Base-by-base conservation (phyloP, 805 yeast species). In the Metschnikowia bowlesiae region DNA sequence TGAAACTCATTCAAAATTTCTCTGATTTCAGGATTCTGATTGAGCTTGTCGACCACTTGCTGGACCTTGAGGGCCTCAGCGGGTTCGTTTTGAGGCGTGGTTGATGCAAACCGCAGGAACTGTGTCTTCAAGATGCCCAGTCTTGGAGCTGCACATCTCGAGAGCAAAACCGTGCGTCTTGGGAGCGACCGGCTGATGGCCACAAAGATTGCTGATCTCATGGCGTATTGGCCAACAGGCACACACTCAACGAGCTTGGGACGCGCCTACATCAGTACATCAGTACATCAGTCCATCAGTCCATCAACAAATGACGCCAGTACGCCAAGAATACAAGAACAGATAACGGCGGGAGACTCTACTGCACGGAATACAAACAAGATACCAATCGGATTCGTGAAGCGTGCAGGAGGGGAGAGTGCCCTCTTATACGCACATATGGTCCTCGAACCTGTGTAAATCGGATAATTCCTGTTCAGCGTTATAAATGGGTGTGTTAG, bases 1-100 rank as follows among this genome's bases (percentile, higher is more conserved):
- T 69, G 73, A 47, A 73, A 69, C 30, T 69, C 64, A 9, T 60
- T 55, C 42, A 71, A 59, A 13, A 66, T 49, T 28, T 59, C 49
- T 35, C 59, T 50, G 40, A 73, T 62, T 51, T 70, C 70, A 2
- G 76, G 76, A 57, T 56, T 52, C 32, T 50, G 50, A 38, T 56
- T 49, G 50, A 61, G 55, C 42, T 57, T 54, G 39, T 52, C 42
- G 30, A 56, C 47, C 39, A 59, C 55, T 51, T 47, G 54, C 51
- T 60, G 57, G n/a, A 63, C 54, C 40, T 56, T 36, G 8, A 28
- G 34, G 2, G 39, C 46, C 16, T 16, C 28, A 34, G n/a, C 43
- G 32, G 48, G 46, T 37, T 48, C 53, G 10, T 44, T 50, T 22
- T 34, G 35, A 3, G 49, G 44, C 22, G 54, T 43, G 28, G 31